Evolutionary conservation across 2,329 filamentous ascomycete genomes (phyloP).

Genomic region (Neopestalotiopsis sp.): DNA sequence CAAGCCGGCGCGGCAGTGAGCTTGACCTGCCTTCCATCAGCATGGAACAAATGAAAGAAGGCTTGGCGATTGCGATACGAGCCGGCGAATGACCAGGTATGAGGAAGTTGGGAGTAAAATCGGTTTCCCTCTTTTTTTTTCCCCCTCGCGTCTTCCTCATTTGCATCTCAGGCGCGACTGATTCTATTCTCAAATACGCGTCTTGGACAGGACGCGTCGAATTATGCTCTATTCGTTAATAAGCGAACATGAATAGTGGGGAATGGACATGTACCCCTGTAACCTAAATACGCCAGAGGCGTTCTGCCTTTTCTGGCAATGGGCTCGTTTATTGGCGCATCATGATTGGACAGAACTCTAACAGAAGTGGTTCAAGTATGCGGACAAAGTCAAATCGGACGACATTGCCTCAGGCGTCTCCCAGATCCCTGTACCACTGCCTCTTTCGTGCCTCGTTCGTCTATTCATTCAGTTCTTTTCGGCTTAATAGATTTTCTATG

Average conservation of each 20-base stretch:
- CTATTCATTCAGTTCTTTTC: too few relatives aligned
- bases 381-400: neutral
- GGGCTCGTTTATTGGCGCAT: neutral
- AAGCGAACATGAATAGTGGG: too few relatives aligned
- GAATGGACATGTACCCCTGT: too few relatives aligned
- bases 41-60: neutral
- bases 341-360: neutral
- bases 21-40: slow-evolving; percentile 13
- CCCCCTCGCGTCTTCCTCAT: neutral
- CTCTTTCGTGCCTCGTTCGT: too few relatives aligned
- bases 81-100: neutral
- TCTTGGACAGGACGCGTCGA: too few relatives aligned
- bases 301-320: neutral
- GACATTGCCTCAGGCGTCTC: neutral
- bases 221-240: too few relatives aligned
- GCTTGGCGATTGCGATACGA: slow-evolving; percentile 16
- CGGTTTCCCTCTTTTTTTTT: neutral
- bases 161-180: neutral
- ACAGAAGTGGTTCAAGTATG: neutral
- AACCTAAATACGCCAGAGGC: neutral
- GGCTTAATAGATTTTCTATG: too few relatives aligned
- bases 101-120: neutral
- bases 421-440: too few relatives aligned
- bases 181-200: neutral
- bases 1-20: slow-evolving; percentile 13